Percentiles rank a stretch among this genome's conserved stretches.
These are phyloP conservation scores for Carex arenaria DNA, from an alignment of 202 grass and related monocot genomes.

Conservation along the genomic window DNA sequence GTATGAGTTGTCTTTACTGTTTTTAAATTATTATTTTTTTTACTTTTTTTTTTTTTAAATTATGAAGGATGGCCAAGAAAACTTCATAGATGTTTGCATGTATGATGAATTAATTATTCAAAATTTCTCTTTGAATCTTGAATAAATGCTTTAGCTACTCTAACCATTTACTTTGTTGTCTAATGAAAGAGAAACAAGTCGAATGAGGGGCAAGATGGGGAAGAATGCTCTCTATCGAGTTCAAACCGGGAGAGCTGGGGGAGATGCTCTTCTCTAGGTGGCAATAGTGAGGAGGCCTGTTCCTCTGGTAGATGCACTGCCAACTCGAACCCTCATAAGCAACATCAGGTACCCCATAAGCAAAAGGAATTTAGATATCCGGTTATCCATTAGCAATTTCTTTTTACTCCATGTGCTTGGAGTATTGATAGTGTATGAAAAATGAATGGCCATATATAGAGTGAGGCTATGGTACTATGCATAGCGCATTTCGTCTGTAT, in stretches of 20 bases:
- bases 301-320: slow-evolving; percentile 45
- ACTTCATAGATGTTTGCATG: neutral
- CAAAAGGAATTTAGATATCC: neutral
- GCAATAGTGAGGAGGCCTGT: slow-evolving; percentile 57
- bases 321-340: slow-evolving; percentile 41
- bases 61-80: neutral
- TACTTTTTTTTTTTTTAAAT: neutral
- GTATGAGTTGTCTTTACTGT: slow-evolving; percentile 31
- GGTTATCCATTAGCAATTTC: neutral
- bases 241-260: slow-evolving; percentile 95
- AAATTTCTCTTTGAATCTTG: neutral
- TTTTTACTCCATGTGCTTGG: neutral
- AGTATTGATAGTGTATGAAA: neutral
- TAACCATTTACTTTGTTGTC: slow-evolving; percentile 1
- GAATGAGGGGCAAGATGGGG: slow-evolving; percentile 45
- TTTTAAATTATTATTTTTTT: neutral
- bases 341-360: slow-evolving; percentile 35
- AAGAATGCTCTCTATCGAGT: slow-evolving; percentile 77
- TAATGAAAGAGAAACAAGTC: slow-evolving; percentile 13
- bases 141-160: neutral
- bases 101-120: slow-evolving; percentile 4
- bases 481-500: too few relatives aligned
- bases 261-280: slow-evolving; percentile 91
- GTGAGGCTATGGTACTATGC: too few relatives aligned
- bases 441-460: neutral